Base-by-base conservation (phyloP, 352 stramenopile genomes). In the Pythium phragmiticola region DNA sequence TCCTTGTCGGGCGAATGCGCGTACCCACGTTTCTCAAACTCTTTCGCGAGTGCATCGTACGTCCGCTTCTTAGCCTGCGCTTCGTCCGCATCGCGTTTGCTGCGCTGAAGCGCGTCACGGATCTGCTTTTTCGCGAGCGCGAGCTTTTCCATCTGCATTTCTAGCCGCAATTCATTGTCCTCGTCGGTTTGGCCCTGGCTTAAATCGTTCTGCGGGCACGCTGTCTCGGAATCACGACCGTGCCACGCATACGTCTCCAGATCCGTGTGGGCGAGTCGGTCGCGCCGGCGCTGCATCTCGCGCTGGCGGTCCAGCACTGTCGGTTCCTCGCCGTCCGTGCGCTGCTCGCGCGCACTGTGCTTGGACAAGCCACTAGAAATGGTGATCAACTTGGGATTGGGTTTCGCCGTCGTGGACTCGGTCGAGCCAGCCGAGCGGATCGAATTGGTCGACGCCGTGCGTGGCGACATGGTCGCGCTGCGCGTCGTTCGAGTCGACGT, bases 131-230 rank as follows among this genome's bases (percentile, higher is more conserved):
- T 71, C 21, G 65, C 65, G 17, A 64, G 33, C 12, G 58, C 16
- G 7, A 71, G 59, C 39, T 61, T 58, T 28, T 71, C 50, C 57
- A 71, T 66, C 13, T 67, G 57, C 49, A 71, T 50, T 37, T 71
- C 65, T 11, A 71, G 54, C 28, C 62, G 23, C 28, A 67, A 28
- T 42, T 59, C 58, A 30, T 63, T 60, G 45, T 71, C 65, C 7
- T 71, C 58, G 17, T 71, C 58, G 11, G 13, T 2, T 14, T 37
- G 49, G 8, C n/a, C 14, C 41, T 71, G 65, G 47, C 67, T 71
- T 13, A 3, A 39, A 39, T 67, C 51, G 51, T 42, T 61, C 9
- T 49, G 26, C 17, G 30, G 33, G 11, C 21, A 37, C 28, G 34
- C n/a, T 17, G 4, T 45, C 37, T 70, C 58, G 12, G 54, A 59